A percentile compares a stretch with the other conserved stretches of the same genome.
These are phyloP conservation scores for Brassica incana DNA, from an alignment of 345 rosid genomes.

Conservation along the genomic window DNA sequence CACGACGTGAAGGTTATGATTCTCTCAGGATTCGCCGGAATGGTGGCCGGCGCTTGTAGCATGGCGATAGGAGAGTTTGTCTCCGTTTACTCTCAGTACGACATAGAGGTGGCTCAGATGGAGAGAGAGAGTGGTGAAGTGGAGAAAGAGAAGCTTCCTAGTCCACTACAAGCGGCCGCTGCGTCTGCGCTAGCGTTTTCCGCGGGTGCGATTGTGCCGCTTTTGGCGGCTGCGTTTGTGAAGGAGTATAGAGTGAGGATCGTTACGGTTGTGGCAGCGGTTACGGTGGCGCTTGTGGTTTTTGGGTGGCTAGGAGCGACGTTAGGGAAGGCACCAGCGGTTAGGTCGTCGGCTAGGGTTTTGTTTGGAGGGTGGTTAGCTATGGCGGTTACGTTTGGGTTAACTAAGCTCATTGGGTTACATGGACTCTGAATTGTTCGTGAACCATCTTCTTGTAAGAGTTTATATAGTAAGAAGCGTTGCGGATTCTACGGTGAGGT, in stretches of 20 bases:
- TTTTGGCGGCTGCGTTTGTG: constrained; percentile 78
- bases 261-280: constrained; percentile 58
- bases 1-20: constrained; percentile 81
- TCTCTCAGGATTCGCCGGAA: constrained; percentile 82
- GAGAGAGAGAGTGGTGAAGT: constrained; percentile 45
- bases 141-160: constrained; percentile 59
- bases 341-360: constrained; percentile 63
- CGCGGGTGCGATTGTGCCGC: constrained; percentile 79
- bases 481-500: neutral
- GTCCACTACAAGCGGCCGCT: constrained; percentile 76
- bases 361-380: constrained; percentile 92
- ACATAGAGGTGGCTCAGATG: constrained; percentile 75
- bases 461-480: neutral
- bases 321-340: constrained; percentile 66
- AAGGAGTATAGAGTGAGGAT: constrained; percentile 62
- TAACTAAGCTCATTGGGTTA: constrained; percentile 75
- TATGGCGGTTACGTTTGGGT: constrained; percentile 84
- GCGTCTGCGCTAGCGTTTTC: constrained; percentile 89
- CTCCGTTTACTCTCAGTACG: constrained; percentile 83
- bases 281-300: constrained; percentile 55
- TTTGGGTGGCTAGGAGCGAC: constrained; percentile 85
- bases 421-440: constrained; percentile 47
- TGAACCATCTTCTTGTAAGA: constrained; percentile 3
- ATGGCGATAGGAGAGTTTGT: constrained; percentile 97
- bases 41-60: constrained; percentile 94